Conservation (phyloP, 495 filamentous ascomycete genomes). For the Penicillium coffeae region DNA sequence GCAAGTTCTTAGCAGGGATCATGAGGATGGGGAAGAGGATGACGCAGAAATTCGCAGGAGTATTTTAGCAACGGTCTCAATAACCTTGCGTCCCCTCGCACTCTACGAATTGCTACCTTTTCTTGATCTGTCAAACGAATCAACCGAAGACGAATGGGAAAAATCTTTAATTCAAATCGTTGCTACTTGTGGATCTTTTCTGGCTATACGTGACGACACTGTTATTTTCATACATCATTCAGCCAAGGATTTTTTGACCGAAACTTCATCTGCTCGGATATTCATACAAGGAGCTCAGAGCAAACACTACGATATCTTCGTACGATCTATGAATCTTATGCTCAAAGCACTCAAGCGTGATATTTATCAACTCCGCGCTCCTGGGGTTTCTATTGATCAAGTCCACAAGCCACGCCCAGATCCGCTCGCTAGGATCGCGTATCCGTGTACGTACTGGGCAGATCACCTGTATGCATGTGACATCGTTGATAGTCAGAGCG, state of each 20-base stretch:
- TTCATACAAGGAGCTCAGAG: conserved; percentile 14
- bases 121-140: conserved; percentile 12
- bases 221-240: conserved; percentile 41
- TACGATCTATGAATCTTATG: conserved; percentile 19
- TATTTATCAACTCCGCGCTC: conserved; percentile 15
- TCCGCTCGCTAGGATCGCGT: conserved; percentile 19
- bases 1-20: no score
- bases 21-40: conserved; percentile 1
- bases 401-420: conserved; percentile 5
- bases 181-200: conserved; percentile 14
- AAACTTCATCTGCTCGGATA: conserved; percentile 18
- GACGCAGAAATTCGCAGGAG: conserved; percentile 6
- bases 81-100: conserved; percentile 21
- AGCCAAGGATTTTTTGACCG: conserved; percentile 33
- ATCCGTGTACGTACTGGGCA: conserved; percentile 38
- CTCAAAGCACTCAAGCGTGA: conserved; percentile 11
- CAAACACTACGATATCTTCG: conserved; percentile 26
- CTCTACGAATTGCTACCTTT: conserved; percentile 18
- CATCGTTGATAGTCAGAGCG: background rate
- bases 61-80: conserved; percentile 11
- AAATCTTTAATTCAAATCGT: conserved; percentile 4
- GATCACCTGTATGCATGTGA: conserved; percentile 24
- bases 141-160: background rate
- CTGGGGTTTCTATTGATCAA: conserved; percentile 8
- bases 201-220: conserved; percentile 14